phyloP scores from a whole-genome alignment of 306 rosid species.

The Rosa chinensis region DNA sequence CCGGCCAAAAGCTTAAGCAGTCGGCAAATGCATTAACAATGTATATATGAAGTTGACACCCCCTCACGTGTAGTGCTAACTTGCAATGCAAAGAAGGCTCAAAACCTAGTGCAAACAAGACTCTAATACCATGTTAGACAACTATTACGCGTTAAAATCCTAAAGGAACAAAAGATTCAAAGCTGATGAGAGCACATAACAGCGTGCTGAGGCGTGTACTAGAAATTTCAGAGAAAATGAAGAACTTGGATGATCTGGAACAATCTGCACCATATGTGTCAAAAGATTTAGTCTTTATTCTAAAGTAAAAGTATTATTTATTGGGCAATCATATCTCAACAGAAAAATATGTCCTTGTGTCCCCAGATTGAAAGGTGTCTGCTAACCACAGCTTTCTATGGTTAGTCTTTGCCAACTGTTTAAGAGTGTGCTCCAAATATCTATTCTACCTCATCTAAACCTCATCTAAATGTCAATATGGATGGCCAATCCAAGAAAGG shows the following conservation, averaged over 20 bases:
- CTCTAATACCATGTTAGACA: not conserved
- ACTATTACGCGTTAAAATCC: not conserved
- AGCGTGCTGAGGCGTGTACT: too few relatives aligned
- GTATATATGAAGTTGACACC: not conserved
- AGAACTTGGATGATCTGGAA: not conserved
- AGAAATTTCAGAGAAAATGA: not conserved
- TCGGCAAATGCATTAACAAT: not conserved
- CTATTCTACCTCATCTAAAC: not conserved
- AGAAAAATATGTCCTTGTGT: not conserved
- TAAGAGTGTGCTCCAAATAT: not conserved
- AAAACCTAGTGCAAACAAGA: not conserved
- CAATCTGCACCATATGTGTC: not conserved
- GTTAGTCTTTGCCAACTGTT: not conserved
- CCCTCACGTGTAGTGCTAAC: not conserved
- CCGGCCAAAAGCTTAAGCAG: not conserved
- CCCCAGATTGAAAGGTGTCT: not conserved
- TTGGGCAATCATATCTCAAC: not conserved
- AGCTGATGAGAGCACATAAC: not conserved
- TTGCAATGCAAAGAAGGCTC: not conserved
- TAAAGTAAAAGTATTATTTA: not conserved
- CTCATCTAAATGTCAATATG: not conserved
- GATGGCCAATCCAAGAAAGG: conserved; percentile 4
- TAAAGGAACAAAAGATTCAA: not conserved
- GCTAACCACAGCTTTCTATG: not conserved
- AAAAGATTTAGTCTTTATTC: not conserved